These are phyloP conservation scores for Botrytis galanthina DNA, from an alignment of 2,329 filamentous ascomycete genomes.

Conservation along the genomic window DNA sequence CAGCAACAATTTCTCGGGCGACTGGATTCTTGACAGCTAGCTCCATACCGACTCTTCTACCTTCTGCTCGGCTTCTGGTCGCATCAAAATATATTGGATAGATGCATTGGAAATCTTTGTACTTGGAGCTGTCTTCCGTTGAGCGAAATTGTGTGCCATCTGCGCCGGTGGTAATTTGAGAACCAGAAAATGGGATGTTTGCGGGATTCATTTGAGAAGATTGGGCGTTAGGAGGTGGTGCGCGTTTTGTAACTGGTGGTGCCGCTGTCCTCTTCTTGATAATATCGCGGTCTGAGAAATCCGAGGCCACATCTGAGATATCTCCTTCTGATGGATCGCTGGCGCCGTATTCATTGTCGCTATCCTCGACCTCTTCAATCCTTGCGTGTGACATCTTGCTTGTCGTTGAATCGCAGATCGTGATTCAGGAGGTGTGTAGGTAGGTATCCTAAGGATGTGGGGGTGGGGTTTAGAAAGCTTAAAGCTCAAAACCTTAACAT, in stretches of 20 bases:
- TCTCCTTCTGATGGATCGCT: constrained; percentile 82
- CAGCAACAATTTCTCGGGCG: constrained; percentile 83
- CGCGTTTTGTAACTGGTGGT: constrained; percentile 26
- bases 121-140: constrained; percentile 51
- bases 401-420: constrained; percentile 17
- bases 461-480: constrained; percentile 12
- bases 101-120: constrained; percentile 80
- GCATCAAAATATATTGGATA: constrained; percentile 96
- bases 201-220: constrained; percentile 42
- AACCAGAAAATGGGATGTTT: constrained; percentile 42
- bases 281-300: constrained; percentile 51
- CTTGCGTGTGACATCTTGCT: constrained; percentile 74
- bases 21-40: constrained; percentile 82
- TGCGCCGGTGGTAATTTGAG: constrained; percentile 38
- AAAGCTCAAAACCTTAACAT: not conserved
- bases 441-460: constrained; percentile 6
- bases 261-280: constrained; percentile 28
- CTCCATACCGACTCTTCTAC: constrained; percentile 70
- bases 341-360: constrained; percentile 52
- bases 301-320: constrained; percentile 61
- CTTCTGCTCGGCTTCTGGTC: constrained; percentile 69
- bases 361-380: constrained; percentile 90
- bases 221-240: constrained; percentile 37
- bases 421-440: constrained; percentile 2
- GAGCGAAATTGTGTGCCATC: constrained; percentile 41